Evolutionary conservation across 1,139 yeast genomes (phyloP).

Genomic region (Meyerozyma smithsonii): DNA sequence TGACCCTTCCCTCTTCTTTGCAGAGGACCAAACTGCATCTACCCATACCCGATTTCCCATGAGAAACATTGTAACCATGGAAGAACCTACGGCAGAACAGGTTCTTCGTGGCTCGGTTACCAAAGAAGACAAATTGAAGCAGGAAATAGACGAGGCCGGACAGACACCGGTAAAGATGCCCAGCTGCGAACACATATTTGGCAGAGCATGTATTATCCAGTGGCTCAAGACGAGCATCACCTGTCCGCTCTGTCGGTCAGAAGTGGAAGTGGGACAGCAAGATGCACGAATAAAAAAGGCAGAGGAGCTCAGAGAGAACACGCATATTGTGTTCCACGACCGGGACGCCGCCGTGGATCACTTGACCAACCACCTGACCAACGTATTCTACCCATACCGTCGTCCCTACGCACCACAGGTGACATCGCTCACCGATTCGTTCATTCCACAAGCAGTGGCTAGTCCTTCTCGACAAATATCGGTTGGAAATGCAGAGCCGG

Average conservation of each 20-base stretch:
- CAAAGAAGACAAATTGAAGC: conserved; percentile 12
- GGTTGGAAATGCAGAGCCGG: conserved; percentile 19
- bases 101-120: conserved; percentile 29
- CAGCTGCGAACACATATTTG: conserved; percentile 38
- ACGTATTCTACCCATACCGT: conserved; percentile 33
- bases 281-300: conserved; percentile 15
- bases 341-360: conserved; percentile 20
- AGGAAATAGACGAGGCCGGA: conserved; percentile 14
- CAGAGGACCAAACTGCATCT: conserved; percentile 30
- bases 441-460: conserved; percentile 36
- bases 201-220: conserved; percentile 38
- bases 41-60: conserved; percentile 32
- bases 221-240: conserved; percentile 40
- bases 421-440: conserved; percentile 41
- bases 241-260: conserved; percentile 45
- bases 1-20: conserved; percentile 39
- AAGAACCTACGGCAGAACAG: conserved; percentile 22
- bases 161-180: conserved; percentile 45
- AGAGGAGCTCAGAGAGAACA: conserved; percentile 13
- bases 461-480: conserved; percentile 15
- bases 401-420: conserved; percentile 33
- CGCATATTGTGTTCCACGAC: conserved; percentile 12
- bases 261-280: conserved; percentile 29
- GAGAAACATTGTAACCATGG: conserved; percentile 21
- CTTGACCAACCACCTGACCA: conserved; percentile 29